phyloP scores from a whole-genome alignment of 2,329 filamentous ascomycete species.

The Aspergillus fischeri region DNA sequence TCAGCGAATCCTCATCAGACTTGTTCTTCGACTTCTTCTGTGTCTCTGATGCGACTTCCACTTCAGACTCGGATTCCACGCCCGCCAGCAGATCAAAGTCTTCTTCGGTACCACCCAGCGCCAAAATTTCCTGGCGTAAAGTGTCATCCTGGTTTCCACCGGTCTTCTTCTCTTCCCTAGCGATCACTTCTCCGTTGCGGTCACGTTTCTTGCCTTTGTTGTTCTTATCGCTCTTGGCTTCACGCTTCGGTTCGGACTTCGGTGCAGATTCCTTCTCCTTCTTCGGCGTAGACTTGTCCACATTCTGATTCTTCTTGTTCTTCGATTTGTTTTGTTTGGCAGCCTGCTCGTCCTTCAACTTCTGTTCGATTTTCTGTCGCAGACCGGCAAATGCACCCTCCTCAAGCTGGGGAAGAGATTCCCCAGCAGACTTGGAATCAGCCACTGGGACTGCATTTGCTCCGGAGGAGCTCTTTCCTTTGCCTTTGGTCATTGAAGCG shows the following conservation, averaged over 20 bases:
- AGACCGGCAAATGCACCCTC: conserved; percentile 39
- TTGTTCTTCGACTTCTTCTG: conserved; percentile 22
- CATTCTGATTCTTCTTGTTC: conserved; percentile 22
- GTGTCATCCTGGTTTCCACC: conserved; percentile 24
- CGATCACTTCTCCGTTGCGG: conserved; percentile 43
- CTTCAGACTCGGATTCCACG: conserved; percentile 44
- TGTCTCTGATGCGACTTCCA: conserved; percentile 32
- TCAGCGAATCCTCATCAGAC: conserved; percentile 33
- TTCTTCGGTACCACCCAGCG: conserved; percentile 48
- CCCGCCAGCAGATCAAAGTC: conserved; percentile 45
- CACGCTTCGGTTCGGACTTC: conserved; percentile 16
- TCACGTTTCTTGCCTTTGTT: conserved; percentile 44
- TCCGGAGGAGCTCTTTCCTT: conserved; percentile 31
- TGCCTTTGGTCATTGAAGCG: conserved; percentile 35
- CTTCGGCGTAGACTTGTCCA: conserved; percentile 17
- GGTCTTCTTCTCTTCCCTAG: conserved; percentile 28
- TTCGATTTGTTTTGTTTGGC: conserved; percentile 30
- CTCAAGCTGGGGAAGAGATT: conserved; percentile 31
- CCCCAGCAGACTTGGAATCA: conserved; percentile 17
- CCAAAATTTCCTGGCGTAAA: conserved; percentile 42
- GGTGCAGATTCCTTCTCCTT: conserved; percentile 22
- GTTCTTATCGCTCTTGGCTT: conserved; percentile 20
- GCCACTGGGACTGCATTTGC: conserved; percentile 17
- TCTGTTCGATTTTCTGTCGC: conserved; percentile 41
- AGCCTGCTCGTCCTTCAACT: conserved; percentile 31